Percentiles rank a stretch among this genome's conserved stretches.
Evolutionary conservation across 1,284 basidiomycete genomes (phyloP).

Genomic region (Apiotrichum brassicae): DNA sequence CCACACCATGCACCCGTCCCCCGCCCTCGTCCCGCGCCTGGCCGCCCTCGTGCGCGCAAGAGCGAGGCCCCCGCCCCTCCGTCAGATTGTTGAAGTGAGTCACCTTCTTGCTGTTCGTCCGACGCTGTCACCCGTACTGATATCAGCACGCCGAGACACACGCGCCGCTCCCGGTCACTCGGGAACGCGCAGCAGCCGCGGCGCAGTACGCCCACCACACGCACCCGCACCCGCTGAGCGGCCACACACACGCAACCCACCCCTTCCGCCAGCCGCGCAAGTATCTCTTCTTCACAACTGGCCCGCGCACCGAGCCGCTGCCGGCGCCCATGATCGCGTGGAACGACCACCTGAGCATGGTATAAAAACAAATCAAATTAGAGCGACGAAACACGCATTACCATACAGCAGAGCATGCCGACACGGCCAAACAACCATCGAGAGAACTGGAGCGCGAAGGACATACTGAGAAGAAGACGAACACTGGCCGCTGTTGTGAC

Average conservation of each 20-base stretch:
- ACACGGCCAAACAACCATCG: not conserved
- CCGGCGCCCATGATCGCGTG: slow-evolving; percentile 14
- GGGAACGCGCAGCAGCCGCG: not conserved
- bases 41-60: slow-evolving; percentile 4
- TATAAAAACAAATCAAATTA: slow-evolving; percentile 3
- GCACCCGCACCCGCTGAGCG: slow-evolving; percentile 1
- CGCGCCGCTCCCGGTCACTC: not conserved
- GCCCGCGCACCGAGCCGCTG: slow-evolving; percentile 1
- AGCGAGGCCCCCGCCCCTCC: not conserved
- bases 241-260: not conserved
- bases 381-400: too few species aligned
- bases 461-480: not conserved
- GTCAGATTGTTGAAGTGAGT: slow-evolving; percentile 9
- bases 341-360: slow-evolving; percentile 25
- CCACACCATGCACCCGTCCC: slow-evolving; percentile 16
- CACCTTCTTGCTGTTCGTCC: not conserved
- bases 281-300: not conserved
- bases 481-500: not conserved
- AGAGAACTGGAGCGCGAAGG: not conserved
- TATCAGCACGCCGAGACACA: slow-evolving; percentile 6
- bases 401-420: not conserved
- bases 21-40: slow-evolving; percentile 16
- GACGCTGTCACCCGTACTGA: too few species aligned
- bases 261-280: slow-evolving; percentile 1
- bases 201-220: not conserved